These are phyloP conservation scores for Xylariaceae sp. DNA, from an alignment of 2,329 filamentous ascomycete genomes.

Conservation along the genomic window DNA sequence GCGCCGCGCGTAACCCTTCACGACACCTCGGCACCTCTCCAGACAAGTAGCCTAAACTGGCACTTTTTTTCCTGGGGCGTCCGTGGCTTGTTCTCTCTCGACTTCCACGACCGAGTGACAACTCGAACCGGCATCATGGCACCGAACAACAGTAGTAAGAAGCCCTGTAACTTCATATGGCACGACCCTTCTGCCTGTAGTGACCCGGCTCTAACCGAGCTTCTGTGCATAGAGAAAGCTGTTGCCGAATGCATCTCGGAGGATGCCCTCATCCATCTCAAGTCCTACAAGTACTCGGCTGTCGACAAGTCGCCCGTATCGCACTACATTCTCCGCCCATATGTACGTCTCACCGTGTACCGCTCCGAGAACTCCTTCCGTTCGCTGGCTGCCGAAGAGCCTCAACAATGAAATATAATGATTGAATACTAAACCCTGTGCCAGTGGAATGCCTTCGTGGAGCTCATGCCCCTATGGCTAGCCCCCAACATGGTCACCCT, in stretches of 20 bases:
- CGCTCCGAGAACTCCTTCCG: no score
- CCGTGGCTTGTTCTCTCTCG: no score
- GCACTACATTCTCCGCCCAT: constrained; percentile 88
- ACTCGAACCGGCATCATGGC: constrained; percentile 27
- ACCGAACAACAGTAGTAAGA: constrained; percentile 33
- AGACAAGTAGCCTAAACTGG: no score
- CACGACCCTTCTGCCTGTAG: not conserved
- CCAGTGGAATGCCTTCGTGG: constrained; percentile 96
- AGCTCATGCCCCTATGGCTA: constrained; percentile 89
- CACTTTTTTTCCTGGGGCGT: no score
- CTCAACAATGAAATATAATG: not conserved
- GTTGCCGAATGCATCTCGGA: constrained; percentile 76
- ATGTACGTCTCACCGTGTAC: constrained; percentile 57
- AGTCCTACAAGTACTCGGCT: constrained; percentile 94
- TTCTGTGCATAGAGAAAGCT: constrained; percentile 41
- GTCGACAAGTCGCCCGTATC: constrained; percentile 95
- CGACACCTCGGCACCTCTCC: no score
- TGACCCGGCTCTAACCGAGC: constrained; percentile 6
- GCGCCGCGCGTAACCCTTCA: no score
- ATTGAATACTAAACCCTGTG: constrained; percentile 19
- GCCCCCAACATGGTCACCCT: constrained; percentile 98
- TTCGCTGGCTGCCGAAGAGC: no score
- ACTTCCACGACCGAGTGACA: no score
- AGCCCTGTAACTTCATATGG: not conserved
- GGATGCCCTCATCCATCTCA: constrained; percentile 85